phyloP scores from a whole-genome alignment of 148 eudicot species.

The Chenopodium berlandieri region DNA sequence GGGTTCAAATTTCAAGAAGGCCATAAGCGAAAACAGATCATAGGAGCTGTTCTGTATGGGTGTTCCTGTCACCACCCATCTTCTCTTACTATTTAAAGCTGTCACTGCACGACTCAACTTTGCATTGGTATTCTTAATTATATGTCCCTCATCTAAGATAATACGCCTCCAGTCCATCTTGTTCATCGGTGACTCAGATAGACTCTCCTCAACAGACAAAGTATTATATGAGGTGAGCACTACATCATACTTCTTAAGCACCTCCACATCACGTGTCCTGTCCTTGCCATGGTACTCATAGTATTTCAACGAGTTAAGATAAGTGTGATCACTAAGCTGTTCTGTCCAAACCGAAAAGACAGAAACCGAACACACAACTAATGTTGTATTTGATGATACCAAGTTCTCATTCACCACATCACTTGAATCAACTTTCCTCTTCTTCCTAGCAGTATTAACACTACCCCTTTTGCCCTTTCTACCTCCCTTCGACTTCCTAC shows the following conservation, averaged over 20 bases:
- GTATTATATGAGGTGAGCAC: constrained; percentile 82
- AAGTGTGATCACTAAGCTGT: constrained; percentile 71
- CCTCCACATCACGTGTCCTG: constrained; percentile 56
- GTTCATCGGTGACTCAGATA: constrained; percentile 51
- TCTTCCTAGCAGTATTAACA: constrained; percentile 39
- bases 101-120: constrained; percentile 70
- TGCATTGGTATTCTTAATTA: constrained; percentile 69
- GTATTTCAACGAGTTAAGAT: constrained; percentile 51
- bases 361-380: constrained; percentile 81
- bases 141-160: constrained; percentile 90
- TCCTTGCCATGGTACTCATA: constrained; percentile 76
- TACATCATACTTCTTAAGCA: constrained; percentile 70
- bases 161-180: constrained; percentile 82
- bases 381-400: constrained; percentile 40
- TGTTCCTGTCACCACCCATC: constrained; percentile 96
- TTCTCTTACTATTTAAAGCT: constrained; percentile 53
- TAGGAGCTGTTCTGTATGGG: constrained; percentile 83
- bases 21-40: constrained; percentile 80
- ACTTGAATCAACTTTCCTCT: constrained; percentile 37
- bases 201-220: constrained; percentile 49
- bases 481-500: constrained; percentile 27
- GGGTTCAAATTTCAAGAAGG: constrained; percentile 86
- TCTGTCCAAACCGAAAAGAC: constrained; percentile 82
- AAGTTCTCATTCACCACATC: constrained; percentile 17
- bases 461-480: constrained; percentile 23